These are phyloP conservation scores for Cystobasidium tubakii DNA, from an alignment of 768 basidiomycete species.

Conservation along the genomic window DNA sequence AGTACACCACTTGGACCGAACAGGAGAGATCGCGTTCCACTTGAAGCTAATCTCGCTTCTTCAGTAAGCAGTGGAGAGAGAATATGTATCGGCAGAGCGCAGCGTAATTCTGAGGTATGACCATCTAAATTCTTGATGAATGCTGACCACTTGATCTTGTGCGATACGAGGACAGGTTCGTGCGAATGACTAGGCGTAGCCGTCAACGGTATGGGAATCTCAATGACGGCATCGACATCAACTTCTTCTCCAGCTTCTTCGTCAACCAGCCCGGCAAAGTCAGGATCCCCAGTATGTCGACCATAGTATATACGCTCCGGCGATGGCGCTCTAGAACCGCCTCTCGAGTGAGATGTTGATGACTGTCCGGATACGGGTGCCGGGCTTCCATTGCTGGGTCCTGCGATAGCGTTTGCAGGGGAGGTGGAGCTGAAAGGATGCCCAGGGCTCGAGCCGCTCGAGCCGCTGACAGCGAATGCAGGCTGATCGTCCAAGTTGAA, in stretches of 20 bases:
- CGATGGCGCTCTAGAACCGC: not conserved
- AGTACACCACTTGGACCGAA: slow-evolving; percentile 53
- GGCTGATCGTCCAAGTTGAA: slow-evolving; percentile 30
- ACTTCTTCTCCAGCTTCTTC: slow-evolving; percentile 27
- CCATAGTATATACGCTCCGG: slow-evolving; percentile 31
- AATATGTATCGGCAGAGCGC: slow-evolving; percentile 80
- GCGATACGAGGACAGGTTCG: slow-evolving; percentile 63
- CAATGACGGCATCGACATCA: slow-evolving; percentile 57
- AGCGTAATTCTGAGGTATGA: slow-evolving; percentile 88
- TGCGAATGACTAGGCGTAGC: slow-evolving; percentile 46
- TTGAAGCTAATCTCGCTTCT: slow-evolving; percentile 67
- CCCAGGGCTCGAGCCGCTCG: not conserved
- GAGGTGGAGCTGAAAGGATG: not conserved
- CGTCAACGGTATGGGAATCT: slow-evolving; percentile 59
- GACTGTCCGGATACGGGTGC: not conserved
- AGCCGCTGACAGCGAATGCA: not conserved
- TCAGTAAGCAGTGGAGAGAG: slow-evolving; percentile 67
- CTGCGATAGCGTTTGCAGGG: not conserved
- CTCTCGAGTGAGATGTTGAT: not conserved
- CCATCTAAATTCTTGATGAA: slow-evolving; percentile 67
- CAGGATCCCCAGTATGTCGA: slow-evolving; percentile 12
- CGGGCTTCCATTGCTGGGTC: not conserved
- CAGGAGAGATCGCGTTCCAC: slow-evolving; percentile 69
- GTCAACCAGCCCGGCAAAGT: slow-evolving; percentile 21
- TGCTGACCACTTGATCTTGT: slow-evolving; percentile 60